Evolutionary conservation across 495 filamentous ascomycete genomes (phyloP).

Genomic region (Neurospora sp.): DNA sequence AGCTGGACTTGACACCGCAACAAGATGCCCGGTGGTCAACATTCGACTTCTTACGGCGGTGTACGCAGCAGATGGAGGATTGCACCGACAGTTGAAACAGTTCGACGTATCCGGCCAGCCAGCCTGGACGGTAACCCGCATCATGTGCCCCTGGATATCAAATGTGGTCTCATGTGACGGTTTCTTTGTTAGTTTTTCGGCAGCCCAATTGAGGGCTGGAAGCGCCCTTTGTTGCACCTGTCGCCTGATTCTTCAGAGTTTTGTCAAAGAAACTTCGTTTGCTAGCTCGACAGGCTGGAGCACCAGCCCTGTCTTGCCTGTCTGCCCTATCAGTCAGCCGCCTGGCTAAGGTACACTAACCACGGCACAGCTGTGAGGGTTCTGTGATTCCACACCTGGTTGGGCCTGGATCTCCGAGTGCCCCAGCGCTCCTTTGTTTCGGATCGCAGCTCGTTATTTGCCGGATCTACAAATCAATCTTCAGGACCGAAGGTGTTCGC

Average conservation of each 20-base stretch:
- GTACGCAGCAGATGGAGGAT: background rate
- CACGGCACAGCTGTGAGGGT: background rate
- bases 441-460: background rate
- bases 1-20: background rate
- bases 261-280: background rate
- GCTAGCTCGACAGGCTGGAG: background rate
- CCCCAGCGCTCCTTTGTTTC: background rate
- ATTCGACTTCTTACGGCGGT: background rate
- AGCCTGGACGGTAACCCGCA: background rate
- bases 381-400: background rate
- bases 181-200: background rate
- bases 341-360: background rate
- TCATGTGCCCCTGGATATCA: background rate
- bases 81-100: background rate
- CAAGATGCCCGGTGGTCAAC: background rate
- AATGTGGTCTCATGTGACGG: background rate
- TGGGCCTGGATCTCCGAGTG: background rate
- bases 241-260: background rate
- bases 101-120: background rate
- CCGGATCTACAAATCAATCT: background rate
- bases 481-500: background rate
- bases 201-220: background rate
- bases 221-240: background rate
- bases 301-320: background rate
- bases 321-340: background rate